Base-by-base conservation (phyloP, 768 basidiomycete genomes). In the Kwoniella mangroviensis region DNA sequence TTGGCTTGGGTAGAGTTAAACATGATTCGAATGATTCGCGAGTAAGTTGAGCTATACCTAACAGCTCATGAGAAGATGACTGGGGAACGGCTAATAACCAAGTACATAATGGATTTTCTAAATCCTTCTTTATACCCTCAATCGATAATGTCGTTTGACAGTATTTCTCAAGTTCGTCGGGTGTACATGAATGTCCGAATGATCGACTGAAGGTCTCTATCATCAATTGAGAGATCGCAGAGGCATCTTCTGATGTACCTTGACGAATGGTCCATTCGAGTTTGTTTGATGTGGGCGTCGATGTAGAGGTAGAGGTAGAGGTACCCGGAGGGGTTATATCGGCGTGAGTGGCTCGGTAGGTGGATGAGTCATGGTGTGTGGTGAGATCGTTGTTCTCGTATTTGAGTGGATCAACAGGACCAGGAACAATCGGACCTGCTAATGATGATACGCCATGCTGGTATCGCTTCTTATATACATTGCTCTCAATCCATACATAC, bases 161-260 rank as follows among this genome's bases (percentile, higher is more conserved):
- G 59, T 76, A 76, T 10, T 68, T 55, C 19, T 65, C 68, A 3
- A 76, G 65, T 34, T 78, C 77, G 1, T 62, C 24, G 12, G 65
- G 51, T 4, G 75, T 42, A n/a, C 76, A 73, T n/a, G 73, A 74
- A 40, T 69, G 73, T 0, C 67, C 75, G 42, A 78, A 78, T 57
- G 68, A 72, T 59, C 73, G 52, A 5, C 69, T 52, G 75, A 75
- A 78, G 0, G 60, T 63, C 12, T 57, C 22, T 55, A 71, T 75
- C 40, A 76, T 73, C 65, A 67, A 15, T 0, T 67, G 12, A 21
- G 65, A 67, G 34, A 67, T 59, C 6, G 65, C 55, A 15, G 55
- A n/a, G 2, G 65, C 65, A 22, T 67, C 56, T 28, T 56, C 34
- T 1, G 56, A 42, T 26, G 41, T 57, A 7, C 41, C 65, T 34